These are phyloP conservation scores for Coemansia sp. DNA, from an alignment of 192 early-diverging fungal genomes.

Conservation along the genomic window DNA sequence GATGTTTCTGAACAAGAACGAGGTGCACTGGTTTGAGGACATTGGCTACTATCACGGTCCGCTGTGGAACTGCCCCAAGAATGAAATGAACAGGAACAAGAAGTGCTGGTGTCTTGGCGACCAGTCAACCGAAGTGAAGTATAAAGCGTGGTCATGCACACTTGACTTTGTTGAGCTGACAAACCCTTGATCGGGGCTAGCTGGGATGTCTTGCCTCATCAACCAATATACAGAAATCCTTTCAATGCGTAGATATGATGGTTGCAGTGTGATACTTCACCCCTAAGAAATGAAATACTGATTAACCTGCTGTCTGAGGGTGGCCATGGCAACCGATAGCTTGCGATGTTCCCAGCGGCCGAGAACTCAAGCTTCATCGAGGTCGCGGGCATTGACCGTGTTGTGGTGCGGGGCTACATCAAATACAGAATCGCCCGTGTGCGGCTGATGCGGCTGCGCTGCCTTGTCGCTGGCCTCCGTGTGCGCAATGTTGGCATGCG, in stretches of 20 bases:
- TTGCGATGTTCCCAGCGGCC: no score
- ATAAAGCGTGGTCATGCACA: slow-evolving; percentile 41
- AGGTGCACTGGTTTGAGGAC: slow-evolving; percentile 69
- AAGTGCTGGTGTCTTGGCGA: slow-evolving; percentile 43
- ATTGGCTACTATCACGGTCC: slow-evolving; percentile 60
- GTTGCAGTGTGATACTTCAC: not conserved
- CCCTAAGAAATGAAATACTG: no score
- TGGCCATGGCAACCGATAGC: no score
- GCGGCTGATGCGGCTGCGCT: not conserved
- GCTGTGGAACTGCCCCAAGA: slow-evolving; percentile 38
- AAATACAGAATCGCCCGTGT: slow-evolving; percentile 19
- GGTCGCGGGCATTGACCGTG: slow-evolving; percentile 31
- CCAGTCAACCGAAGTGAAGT: slow-evolving; percentile 38
- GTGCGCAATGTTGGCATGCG: not conserved
- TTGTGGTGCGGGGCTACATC: slow-evolving; percentile 32
- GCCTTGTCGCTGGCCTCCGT: not conserved
- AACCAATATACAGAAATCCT: no score
- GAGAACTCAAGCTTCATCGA: slow-evolving; percentile 30
- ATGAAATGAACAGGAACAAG: slow-evolving; percentile 19
- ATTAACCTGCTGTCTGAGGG: no score
- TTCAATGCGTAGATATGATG: not conserved
- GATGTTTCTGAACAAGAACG: no score
- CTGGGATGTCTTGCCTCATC: no score
- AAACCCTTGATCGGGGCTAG: not conserved
- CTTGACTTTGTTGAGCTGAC: slow-evolving; percentile 34